Percentiles rank a stretch among this genome's conserved stretches.
Evolutionary conservation across 2,329 filamentous ascomycete species (phyloP).

Genomic region (Penicillium sp.): DNA sequence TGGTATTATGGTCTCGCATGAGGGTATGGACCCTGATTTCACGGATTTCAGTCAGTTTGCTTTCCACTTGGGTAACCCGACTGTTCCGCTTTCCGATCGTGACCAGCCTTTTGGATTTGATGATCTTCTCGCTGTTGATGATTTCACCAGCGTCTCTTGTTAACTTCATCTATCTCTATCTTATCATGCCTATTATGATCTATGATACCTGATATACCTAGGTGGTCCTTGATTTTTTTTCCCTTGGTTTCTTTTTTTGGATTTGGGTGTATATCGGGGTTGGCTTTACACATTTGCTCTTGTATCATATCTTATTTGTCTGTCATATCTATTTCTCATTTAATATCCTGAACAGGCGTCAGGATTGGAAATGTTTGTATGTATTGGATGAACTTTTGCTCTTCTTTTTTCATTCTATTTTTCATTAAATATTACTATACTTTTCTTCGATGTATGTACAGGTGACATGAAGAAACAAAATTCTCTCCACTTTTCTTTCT

Average conservation of each 20-base stretch:
- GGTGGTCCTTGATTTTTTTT: background rate
- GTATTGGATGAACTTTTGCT: background rate
- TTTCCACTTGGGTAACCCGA: constrained; percentile 27
- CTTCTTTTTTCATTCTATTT: constrained; percentile 1
- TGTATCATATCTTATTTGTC: constrained; percentile 4
- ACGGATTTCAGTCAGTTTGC: constrained; percentile 39
- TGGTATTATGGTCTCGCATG: constrained; percentile 29
- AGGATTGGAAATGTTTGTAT: background rate
- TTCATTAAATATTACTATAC: constrained; percentile 11
- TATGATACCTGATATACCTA: constrained; percentile 14
- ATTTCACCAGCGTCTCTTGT: constrained; percentile 32
- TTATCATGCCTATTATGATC: constrained; percentile 16
- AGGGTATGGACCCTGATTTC: constrained; percentile 32
- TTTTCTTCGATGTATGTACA: constrained; percentile 7
- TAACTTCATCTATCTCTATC: constrained; percentile 17
- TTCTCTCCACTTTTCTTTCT: background rate
- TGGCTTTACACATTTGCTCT: constrained; percentile 6
- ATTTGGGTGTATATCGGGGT: constrained; percentile 1
- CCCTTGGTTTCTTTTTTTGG: constrained; percentile 9
- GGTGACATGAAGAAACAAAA: background rate
- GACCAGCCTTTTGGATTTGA: constrained; percentile 32
- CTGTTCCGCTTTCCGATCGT: constrained; percentile 21
- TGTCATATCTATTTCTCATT: background rate
- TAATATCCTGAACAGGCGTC: constrained; percentile 1
- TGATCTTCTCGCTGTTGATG: constrained; percentile 35